Base-by-base conservation (phyloP, 2,329 filamentous ascomycete species). In the Fusarium sp. region DNA sequence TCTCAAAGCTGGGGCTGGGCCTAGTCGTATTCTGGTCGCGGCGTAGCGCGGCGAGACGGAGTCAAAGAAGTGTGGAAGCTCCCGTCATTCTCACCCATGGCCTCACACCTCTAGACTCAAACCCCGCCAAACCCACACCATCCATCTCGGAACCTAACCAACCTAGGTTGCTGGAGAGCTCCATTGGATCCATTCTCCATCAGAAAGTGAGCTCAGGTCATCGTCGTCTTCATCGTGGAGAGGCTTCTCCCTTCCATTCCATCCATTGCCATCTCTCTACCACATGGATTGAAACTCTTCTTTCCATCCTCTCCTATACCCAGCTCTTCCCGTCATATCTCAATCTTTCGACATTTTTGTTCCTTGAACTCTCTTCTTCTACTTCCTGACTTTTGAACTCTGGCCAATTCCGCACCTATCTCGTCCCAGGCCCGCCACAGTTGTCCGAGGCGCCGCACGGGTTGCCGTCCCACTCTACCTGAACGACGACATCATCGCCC, bases 161-260 rank as follows among this genome's bases (percentile, higher is more conserved):
- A 31, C 27, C 24, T 52, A 52, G 18, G 48, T 52, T 52, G 48
- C 27, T 52, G 48, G 48, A 52, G 48, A 52, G 48, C 48, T 52
- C 48, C 48, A 52, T 52, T 29, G 41, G 41, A 45, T 45, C 41
- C 48, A 52, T 52, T 31, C 27, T 52, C 48, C 54, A 58, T 58
- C 54, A n/a, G 48, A 52, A 52, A 52, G 48, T n/a, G 48, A 59
- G 56, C 56, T 59, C 22, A 48, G 43, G 43, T 27, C 22, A 14
- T 48, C 43, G 43, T 48, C 58, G 27, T 29, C 35, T 45, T 29
- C 41, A 71, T 43, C 52, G 18, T 64, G 52, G 50, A 57, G 50
- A 66, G 68, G 45, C 72, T 69, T 69, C 43, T 71, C 72, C 63
- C 41, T 57, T 70, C 61, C 69, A 75, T 69, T 75, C 63, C 37